These are phyloP conservation scores for Emericellopsis cladophorae DNA, from an alignment of 2,329 filamentous ascomycete species.

Conservation along the genomic window DNA sequence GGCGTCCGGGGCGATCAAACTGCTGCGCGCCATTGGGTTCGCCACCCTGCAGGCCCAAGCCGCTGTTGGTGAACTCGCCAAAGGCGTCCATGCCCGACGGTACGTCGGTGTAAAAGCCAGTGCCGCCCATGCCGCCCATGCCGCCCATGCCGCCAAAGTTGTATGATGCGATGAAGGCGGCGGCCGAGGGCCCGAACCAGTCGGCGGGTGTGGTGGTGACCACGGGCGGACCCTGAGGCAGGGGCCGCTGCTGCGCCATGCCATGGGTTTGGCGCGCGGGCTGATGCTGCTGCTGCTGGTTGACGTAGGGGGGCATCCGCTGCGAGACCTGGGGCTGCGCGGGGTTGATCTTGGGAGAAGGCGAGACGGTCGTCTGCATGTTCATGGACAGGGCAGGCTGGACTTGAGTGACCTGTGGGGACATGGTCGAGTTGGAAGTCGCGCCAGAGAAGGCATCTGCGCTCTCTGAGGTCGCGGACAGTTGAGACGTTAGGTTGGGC, in stretches of 20 bases:
- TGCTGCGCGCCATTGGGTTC: slow-evolving; percentile 5
- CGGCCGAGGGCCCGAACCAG: slow-evolving; percentile 37
- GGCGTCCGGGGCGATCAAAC: slow-evolving; percentile 19
- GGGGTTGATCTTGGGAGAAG: not conserved
- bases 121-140: slow-evolving; percentile 22
- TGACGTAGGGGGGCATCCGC: slow-evolving; percentile 2
- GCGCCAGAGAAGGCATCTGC: slow-evolving; percentile 14
- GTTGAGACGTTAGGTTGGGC: slow-evolving; percentile 8
- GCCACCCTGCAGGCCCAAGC: slow-evolving; percentile 17
- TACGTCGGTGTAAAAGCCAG: slow-evolving; percentile 24
- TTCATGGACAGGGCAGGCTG: slow-evolving; percentile 3
- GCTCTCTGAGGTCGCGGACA: not conserved
- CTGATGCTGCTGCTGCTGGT: slow-evolving; percentile 7
- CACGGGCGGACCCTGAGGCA: slow-evolving; percentile 21
- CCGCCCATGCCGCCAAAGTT: slow-evolving; percentile 28
- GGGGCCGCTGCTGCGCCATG: slow-evolving; percentile 24
- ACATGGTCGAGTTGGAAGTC: slow-evolving; percentile 17
- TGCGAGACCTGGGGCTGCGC: slow-evolving; percentile 2
- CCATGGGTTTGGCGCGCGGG: slow-evolving; percentile 17
- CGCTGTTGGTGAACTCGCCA: slow-evolving; percentile 13
- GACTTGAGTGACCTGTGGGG: slow-evolving; percentile 21
- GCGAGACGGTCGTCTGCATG: not conserved
- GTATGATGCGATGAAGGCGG: slow-evolving; percentile 41
- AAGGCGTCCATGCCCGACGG: slow-evolving; percentile 15
- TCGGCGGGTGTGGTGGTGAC: slow-evolving; percentile 24